phyloP scores from a whole-genome alignment of 768 basidiomycete species.

The Hemileccinum rubropunctum region DNA sequence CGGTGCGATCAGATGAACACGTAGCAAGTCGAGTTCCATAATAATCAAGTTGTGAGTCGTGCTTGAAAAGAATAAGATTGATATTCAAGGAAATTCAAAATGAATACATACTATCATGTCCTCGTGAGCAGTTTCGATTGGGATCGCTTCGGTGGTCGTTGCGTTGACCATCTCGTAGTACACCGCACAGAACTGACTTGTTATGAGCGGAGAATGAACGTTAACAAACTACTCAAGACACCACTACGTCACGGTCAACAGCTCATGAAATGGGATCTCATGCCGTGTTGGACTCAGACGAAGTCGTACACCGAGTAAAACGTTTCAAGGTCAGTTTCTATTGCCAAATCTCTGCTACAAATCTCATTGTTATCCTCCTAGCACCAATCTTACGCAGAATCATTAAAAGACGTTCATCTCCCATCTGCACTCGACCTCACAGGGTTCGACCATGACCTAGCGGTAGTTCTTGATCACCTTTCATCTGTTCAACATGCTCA shows the following conservation, averaged over 20 bases:
- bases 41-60: slow-evolving; percentile 98
- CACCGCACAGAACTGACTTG: no score
- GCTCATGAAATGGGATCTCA: slow-evolving; percentile 11
- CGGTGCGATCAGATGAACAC: slow-evolving; percentile 92
- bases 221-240: no score
- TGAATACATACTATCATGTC: slow-evolving; percentile 84
- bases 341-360: neutral
- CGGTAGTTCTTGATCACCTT: slow-evolving; percentile 29
- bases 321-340: slow-evolving; percentile 46
- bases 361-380: slow-evolving; percentile 23
- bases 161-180: slow-evolving; percentile 33
- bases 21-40: slow-evolving; percentile 96
- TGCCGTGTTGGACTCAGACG: slow-evolving; percentile 11
- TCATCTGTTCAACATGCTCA: neutral
- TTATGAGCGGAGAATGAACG: no score
- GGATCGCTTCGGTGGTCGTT: slow-evolving; percentile 64
- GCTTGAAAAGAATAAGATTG: slow-evolving; percentile 45
- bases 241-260: no score
- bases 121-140: slow-evolving; percentile 93
- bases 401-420: slow-evolving; percentile 67
- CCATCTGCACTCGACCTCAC: slow-evolving; percentile 59
- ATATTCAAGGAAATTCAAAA: neutral
- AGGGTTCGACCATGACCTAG: slow-evolving; percentile 60
- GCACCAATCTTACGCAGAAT: slow-evolving; percentile 73
- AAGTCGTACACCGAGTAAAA: slow-evolving; percentile 39